Conservation (phyloP, 2,329 filamentous ascomycete genomes). For the Epichloe bromicola region DNA sequence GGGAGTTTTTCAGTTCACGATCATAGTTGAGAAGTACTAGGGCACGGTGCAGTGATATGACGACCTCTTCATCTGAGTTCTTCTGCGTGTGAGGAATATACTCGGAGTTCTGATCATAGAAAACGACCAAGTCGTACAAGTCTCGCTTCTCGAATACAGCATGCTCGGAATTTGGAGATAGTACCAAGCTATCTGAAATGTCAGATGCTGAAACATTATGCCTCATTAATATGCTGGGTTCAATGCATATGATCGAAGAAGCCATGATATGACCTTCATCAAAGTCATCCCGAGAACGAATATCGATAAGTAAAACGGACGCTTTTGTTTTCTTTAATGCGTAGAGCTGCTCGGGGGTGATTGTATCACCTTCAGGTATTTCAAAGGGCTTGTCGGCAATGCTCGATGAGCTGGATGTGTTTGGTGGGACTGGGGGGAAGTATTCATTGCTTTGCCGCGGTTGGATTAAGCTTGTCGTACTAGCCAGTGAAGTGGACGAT, state of each 20-base stretch:
- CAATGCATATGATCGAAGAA: conserved; percentile 75
- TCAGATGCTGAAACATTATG: conserved; percentile 51
- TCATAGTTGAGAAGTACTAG: conserved; percentile 74
- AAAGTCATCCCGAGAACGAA: conserved; percentile 66
- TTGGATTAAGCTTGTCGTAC: conserved; percentile 15
- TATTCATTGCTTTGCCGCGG: conserved; percentile 20
- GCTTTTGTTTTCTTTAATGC: conserved; percentile 47
- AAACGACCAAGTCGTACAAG: conserved; percentile 75
- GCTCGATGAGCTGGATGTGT: conserved; percentile 12
- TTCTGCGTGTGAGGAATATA: conserved; percentile 27
- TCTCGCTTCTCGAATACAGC: conserved; percentile 58
- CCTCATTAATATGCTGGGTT: conserved; percentile 60
- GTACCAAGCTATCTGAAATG: conserved; percentile 53
- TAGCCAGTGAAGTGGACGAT: conserved; percentile 30
- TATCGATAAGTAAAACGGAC: conserved; percentile 72
- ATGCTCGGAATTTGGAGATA: conserved; percentile 64
- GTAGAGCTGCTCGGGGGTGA: conserved; percentile 58
- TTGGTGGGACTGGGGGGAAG: conserved; percentile 14
- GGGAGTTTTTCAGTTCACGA: conserved; percentile 61
- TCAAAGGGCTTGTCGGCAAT: conserved; percentile 29
- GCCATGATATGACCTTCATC: conserved; percentile 83
- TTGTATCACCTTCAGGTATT: conserved; percentile 40
- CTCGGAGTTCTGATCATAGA: conserved; percentile 65
- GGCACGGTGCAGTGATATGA: conserved; percentile 65
- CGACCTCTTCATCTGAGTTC: conserved; percentile 33